A percentile compares a stretch with the other conserved stretches of the same genome.
phyloP scores from a whole-genome alignment of 106 monocot species.

The Dendrobium nobile region DNA sequence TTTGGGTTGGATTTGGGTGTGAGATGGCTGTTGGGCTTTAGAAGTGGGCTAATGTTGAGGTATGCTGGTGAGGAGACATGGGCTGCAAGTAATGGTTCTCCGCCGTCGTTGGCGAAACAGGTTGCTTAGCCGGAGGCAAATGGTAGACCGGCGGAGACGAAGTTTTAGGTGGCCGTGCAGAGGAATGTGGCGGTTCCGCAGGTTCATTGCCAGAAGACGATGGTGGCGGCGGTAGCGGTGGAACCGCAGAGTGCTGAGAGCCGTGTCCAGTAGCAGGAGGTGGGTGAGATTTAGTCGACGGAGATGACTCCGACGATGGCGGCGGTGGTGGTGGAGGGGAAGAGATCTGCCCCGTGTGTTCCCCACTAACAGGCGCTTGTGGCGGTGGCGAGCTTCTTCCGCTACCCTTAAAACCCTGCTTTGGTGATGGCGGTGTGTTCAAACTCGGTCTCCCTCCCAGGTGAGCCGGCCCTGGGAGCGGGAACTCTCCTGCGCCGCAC shows the following conservation, averaged over 20 bases:
- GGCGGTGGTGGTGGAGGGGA: slow-evolving; percentile 6
- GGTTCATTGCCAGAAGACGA: neutral
- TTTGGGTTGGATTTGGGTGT: too few relatives aligned
- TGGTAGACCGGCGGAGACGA: neutral
- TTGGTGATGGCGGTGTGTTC: neutral
- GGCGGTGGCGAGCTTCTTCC: neutral
- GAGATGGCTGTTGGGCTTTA: too few relatives aligned
- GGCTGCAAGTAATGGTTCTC: too few relatives aligned
- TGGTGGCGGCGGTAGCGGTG: neutral
- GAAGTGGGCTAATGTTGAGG: too few relatives aligned
- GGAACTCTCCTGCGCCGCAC: slow-evolving; percentile 10
- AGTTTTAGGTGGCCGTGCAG: slow-evolving; percentile 16
- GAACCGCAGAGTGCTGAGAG: neutral
- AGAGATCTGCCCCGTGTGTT: neutral
- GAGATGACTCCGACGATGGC: slow-evolving; percentile 1
- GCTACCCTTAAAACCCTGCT: neutral
- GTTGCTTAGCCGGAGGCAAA: neutral
- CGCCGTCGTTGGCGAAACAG: neutral
- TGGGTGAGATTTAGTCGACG: neutral
- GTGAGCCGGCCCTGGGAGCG: neutral
- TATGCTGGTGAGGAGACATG: too few relatives aligned
- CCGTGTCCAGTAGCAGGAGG: neutral
- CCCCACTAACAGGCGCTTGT: neutral
- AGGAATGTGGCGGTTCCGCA: neutral
- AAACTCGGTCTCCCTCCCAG: neutral